These are phyloP conservation scores for Teunomyces atbi DNA, from an alignment of 805 yeast species.

Conservation along the genomic window DNA sequence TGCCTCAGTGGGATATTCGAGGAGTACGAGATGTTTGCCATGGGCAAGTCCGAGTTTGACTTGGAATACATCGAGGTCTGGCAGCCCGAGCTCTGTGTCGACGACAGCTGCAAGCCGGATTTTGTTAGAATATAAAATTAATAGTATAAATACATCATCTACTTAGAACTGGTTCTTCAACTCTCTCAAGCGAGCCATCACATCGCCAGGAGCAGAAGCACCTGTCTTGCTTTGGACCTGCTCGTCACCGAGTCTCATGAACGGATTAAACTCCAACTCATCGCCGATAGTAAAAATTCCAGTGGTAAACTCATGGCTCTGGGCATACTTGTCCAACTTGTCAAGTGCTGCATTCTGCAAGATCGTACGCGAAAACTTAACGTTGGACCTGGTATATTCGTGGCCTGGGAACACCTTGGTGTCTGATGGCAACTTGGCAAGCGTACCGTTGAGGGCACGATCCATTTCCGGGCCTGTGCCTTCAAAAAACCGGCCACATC, in stretches of 20 bases:
- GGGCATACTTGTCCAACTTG: conserved; percentile 50
- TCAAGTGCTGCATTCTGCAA: conserved; percentile 54
- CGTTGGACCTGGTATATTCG: conserved; percentile 86
- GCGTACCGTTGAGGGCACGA: conserved; percentile 53
- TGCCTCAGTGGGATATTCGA: conserved; percentile 88
- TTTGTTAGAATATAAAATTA: conserved; percentile 48
- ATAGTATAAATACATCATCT: neutral
- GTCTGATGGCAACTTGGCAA: conserved; percentile 62
- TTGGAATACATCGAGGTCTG: conserved; percentile 85
- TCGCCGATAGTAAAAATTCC: conserved; percentile 84
- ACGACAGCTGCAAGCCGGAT: conserved; percentile 52
- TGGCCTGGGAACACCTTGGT: conserved; percentile 91
- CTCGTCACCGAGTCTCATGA: conserved; percentile 74
- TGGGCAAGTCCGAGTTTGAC: conserved; percentile 91
- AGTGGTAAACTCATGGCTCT: conserved; percentile 68
- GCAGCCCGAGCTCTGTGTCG: conserved; percentile 57
- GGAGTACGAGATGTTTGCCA: conserved; percentile 89
- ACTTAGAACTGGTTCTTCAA: conserved; percentile 59
- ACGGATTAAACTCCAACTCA: conserved; percentile 83
- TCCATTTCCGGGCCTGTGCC: conserved; percentile 85
- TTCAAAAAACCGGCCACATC: conserved; percentile 97
- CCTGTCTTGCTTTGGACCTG: conserved; percentile 61
- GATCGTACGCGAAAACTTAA: conserved; percentile 69
- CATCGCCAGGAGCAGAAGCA: conserved; percentile 44
- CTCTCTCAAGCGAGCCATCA: conserved; percentile 72